A percentile compares a stretch with the other conserved stretches of the same genome.
phyloP scores from a whole-genome alignment of 2,329 filamentous ascomycete genomes.

The Fusarium sp. region DNA sequence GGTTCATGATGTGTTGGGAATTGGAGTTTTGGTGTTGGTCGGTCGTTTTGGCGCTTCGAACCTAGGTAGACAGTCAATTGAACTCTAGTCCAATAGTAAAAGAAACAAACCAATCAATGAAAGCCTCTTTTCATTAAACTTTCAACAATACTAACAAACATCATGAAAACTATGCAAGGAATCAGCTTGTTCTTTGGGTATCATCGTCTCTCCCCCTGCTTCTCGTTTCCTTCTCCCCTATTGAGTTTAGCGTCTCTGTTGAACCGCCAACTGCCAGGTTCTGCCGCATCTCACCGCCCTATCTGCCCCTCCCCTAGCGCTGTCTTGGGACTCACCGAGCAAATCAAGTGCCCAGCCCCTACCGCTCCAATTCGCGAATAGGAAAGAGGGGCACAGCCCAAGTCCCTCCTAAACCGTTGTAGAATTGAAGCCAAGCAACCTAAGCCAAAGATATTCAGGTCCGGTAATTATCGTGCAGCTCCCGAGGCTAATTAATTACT shows the following conservation, averaged over 20 bases:
- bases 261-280: slow-evolving; percentile 12
- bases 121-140: not conserved
- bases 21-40: not conserved
- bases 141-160: not conserved
- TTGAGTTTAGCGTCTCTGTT: slow-evolving; percentile 1
- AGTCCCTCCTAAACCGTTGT: slow-evolving; percentile 1
- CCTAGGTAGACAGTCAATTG: not conserved
- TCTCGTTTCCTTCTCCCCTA: not conserved
- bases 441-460: slow-evolving; percentile 2
- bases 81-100: not conserved
- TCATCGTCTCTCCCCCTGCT: not conserved
- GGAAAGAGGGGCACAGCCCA: slow-evolving; percentile 42
- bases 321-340: slow-evolving; percentile 43
- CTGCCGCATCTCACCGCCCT: slow-evolving; percentile 27
- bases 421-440: slow-evolving; percentile 1
- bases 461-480: slow-evolving; percentile 43
- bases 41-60: not conserved
- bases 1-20: not conserved
- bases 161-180: not conserved
- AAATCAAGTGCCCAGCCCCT: slow-evolving; percentile 20
- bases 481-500: slow-evolving; percentile 16
- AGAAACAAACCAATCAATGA: not conserved
- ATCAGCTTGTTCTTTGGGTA: not conserved
- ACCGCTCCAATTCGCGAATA: slow-evolving; percentile 26
- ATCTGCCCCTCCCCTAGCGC: slow-evolving; percentile 26